Evolutionary conservation across 2,329 filamentous ascomycete species (phyloP).

Genomic region (Sphaceloma murrayae): DNA sequence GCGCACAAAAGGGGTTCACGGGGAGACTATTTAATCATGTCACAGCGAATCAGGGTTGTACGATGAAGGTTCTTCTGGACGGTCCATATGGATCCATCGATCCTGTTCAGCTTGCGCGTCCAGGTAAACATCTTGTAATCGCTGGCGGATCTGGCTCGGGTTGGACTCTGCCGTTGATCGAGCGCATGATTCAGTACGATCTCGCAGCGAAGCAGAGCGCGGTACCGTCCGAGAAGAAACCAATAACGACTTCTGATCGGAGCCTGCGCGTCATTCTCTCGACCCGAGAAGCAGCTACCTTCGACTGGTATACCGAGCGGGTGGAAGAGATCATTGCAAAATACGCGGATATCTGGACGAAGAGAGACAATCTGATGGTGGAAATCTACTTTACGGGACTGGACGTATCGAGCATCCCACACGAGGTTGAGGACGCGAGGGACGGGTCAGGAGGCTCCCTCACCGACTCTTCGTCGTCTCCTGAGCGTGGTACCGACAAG

Average conservation of each 20-base stretch:
- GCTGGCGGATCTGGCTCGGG: conserved; percentile 50
- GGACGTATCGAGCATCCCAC: background rate
- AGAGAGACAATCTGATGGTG: background rate
- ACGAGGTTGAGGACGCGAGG: background rate
- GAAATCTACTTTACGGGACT: background rate
- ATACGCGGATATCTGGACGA: conserved; percentile 17
- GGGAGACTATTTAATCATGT: conserved; percentile 36
- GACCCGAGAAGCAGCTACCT: conserved; percentile 29
- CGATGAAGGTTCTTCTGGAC: conserved; percentile 44
- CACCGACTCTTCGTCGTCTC: background rate
- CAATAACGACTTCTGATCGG: background rate
- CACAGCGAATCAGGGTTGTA: conserved; percentile 28
- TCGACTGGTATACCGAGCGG: conserved; percentile 30
- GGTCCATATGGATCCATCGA: conserved; percentile 53
- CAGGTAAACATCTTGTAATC: conserved; percentile 40
- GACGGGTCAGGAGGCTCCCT: too few species aligned
- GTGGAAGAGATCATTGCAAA: conserved; percentile 25
- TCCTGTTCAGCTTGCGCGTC: conserved; percentile 29
- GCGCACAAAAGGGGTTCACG: conserved; percentile 43
- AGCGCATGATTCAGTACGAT: conserved; percentile 21
- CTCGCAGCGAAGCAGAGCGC: conserved; percentile 25
- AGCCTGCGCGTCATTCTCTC: conserved; percentile 27
- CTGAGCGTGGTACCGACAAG: conserved; percentile 21
- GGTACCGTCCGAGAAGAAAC: conserved; percentile 15
- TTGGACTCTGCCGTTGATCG: conserved; percentile 42